A percentile compares a stretch with the other conserved stretches of the same genome.
phyloP scores from a whole-genome alignment of 306 rosid genomes.

The Sindora glabra region DNA sequence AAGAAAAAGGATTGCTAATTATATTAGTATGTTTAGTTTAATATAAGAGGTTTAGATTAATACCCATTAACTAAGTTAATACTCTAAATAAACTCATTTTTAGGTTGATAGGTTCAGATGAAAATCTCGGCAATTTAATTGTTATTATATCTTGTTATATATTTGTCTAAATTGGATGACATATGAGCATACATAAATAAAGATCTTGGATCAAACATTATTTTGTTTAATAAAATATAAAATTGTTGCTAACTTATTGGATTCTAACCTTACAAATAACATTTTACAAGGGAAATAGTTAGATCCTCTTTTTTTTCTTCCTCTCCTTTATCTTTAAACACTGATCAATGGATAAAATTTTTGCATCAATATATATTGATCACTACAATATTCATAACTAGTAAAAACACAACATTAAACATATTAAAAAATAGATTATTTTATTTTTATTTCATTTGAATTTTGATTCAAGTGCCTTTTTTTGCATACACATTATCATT shows the following conservation, averaged over 20 bases:
- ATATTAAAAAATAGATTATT: too few relatives aligned
- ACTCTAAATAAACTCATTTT: not conserved
- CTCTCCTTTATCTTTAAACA: constrained; percentile 74
- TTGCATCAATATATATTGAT: not conserved
- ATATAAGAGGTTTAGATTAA: too few relatives aligned
- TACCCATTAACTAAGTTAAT: constrained; percentile 4
- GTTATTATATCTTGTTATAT: constrained; percentile 63
- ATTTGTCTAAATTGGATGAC: constrained; percentile 38
- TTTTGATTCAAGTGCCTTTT: too few relatives aligned
- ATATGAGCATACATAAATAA: constrained; percentile 66
- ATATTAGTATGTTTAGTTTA: too few relatives aligned
- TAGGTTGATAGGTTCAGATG: not conserved
- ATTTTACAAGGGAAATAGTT: constrained; percentile 59
- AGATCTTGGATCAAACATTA: constrained; percentile 41
- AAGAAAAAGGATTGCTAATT: not conserved
- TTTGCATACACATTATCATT: constrained; percentile 60
- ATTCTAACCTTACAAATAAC: constrained; percentile 58
- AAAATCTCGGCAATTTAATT: not conserved
- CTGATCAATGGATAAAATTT: constrained; percentile 33
- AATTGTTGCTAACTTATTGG: constrained; percentile 14
- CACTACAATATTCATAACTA: constrained; percentile 7
- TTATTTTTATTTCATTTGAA: too few relatives aligned
- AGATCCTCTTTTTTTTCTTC: constrained; percentile 56
- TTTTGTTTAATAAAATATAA: constrained; percentile 38
- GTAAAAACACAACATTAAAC: not conserved